Evolutionary conservation across 495 filamentous ascomycete species (phyloP).

Genomic region (Penicilliopsis zonata): DNA sequence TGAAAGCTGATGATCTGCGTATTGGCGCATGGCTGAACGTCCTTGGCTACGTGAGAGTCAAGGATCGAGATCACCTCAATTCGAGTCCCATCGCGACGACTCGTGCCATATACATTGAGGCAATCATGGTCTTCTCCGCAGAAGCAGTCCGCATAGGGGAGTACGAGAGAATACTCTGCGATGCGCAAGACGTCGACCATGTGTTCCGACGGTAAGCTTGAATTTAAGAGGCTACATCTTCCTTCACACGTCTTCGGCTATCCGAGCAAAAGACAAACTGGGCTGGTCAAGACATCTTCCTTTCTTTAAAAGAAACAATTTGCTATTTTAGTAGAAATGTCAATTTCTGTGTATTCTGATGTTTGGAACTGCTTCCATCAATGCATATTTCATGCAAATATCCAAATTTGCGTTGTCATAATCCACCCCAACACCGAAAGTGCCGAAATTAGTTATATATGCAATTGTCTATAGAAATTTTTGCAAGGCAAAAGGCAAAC

Average conservation of each 20-base stretch:
- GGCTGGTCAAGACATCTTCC: no score
- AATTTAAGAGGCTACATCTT: constrained; percentile 3
- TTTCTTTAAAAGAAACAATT: no score
- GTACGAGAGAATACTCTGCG: constrained; percentile 43
- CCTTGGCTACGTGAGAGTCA: constrained; percentile 59
- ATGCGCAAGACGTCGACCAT: constrained; percentile 22
- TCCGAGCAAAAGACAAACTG: no score
- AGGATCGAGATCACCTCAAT: constrained; percentile 7
- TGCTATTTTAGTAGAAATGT: no score
- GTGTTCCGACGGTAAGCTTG: constrained; percentile 7
- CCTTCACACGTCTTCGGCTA: constrained; percentile 1
- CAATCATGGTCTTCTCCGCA: constrained; percentile 54
- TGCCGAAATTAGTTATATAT: no score
- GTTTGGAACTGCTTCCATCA: no score
- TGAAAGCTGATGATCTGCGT: constrained; percentile 51
- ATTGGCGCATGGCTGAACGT: constrained; percentile 88
- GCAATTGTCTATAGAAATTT: no score
- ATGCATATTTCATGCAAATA: no score
- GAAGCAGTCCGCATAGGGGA: constrained; percentile 48
- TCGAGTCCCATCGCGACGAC: constrained; percentile 1
- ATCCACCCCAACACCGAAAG: no score
- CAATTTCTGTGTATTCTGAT: no score
- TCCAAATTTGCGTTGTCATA: no score
- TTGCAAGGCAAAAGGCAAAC: no score
- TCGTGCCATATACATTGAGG: constrained; percentile 37